Evolutionary conservation across 2,329 filamentous ascomycete genomes (phyloP), one percentile per base, ranked within the genome.

Genomic region (Phyllachora maydis): DNA sequence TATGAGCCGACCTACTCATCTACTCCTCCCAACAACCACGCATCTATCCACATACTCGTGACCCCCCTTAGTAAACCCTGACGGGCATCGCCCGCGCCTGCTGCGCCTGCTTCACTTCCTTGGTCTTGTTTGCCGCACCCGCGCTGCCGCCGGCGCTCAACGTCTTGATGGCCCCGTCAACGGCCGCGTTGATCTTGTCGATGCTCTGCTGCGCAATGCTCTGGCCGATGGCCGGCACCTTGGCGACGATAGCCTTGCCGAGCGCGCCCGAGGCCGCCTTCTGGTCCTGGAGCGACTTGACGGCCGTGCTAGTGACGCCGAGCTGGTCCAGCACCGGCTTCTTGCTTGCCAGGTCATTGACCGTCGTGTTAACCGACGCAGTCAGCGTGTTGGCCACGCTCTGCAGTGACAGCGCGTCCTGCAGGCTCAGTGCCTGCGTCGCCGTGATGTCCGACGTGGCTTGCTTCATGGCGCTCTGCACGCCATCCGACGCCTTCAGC

Each of bases 221-320:
- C 30, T 38, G 35, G 18, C 37, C 37, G 16, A 40, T 35, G 10
- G 31, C 30, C 20, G 37, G 37, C 6, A 40, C 32, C 33, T 40
- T 39, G 30, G 29, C 30, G 12, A 40, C 35, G 16, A 40, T 24
- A 19, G 35, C 37, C 14, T 30, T 29, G 26, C 37, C 37, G 14
- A 40, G 34, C 11, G 74, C 37, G 2, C 19, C 11, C 18, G 33
- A 23, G 3, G 26, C 25, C 2, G 24, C 22, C 34, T 39, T 33
- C 25, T 40, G 37, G 12, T 35, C 22, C 21, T 35, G 30, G 21
- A 40, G 35, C 23, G 35, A 26, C 27, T 31, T 25, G 14, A 35
- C 30, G 20, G 37, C 37, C 12, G 36, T 22, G 21, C 26, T 28
- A 14, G 34, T 37, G 23, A 34, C 37, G 14, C 37, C 35, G 10